Percentiles rank a stretch among this genome's conserved stretches.
Evolutionary conservation across 768 basidiomycete species (phyloP).

Genomic region (Tulasnella sp.): DNA sequence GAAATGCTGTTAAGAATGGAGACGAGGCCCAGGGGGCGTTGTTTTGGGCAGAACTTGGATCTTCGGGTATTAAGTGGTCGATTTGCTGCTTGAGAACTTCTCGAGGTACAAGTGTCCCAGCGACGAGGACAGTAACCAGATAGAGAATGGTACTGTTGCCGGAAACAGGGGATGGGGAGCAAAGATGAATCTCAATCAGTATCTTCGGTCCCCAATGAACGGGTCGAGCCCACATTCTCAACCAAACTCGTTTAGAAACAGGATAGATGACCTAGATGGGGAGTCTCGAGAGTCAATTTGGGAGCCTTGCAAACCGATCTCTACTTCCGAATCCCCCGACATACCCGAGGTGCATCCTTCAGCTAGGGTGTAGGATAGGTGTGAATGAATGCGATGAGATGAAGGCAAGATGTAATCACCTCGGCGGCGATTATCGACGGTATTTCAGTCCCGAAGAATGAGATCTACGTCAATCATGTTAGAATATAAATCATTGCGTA

Average conservation of each 20-base stretch:
- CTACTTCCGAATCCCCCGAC: too few species aligned
- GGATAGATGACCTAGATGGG: not conserved
- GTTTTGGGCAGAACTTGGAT: not conserved
- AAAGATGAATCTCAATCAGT: not conserved
- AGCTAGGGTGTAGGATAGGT: not conserved
- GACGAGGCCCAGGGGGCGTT: not conserved
- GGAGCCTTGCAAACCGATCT: too few species aligned
- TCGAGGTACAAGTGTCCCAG: not conserved
- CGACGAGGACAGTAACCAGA: not conserved
- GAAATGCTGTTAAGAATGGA: not conserved
- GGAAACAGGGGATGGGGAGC: not conserved
- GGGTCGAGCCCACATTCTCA: not conserved
- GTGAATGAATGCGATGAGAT: not conserved
- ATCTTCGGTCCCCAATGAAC: not conserved
- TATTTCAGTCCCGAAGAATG: constrained; percentile 10
- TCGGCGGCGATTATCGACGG: not conserved
- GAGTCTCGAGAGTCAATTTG: not conserved
- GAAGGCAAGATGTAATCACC: not conserved
- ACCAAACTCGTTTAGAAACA: not conserved
- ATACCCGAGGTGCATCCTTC: not conserved
- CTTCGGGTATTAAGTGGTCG: not conserved
- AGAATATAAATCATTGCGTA: not conserved
- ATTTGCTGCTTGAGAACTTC: not conserved
- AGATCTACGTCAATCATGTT: not conserved
- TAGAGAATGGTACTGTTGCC: not conserved